phyloP scores from a whole-genome alignment of 768 basidiomycete species.

The Psilocybe subaeruginosa region DNA sequence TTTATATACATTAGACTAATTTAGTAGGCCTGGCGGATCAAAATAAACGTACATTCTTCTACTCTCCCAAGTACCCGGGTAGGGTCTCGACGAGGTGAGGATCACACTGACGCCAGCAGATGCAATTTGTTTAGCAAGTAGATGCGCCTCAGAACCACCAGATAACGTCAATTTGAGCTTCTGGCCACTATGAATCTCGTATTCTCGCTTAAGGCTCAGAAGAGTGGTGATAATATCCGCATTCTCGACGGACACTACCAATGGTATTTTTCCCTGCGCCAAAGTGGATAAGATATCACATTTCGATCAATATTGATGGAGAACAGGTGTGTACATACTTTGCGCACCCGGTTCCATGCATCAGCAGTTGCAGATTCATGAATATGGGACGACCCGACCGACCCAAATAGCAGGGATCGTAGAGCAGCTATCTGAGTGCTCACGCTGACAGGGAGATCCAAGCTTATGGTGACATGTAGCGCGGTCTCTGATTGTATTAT shows the following conservation, averaged over 20 bases:
- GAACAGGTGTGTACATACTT: slow-evolving; percentile 27
- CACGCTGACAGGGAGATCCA: slow-evolving; percentile 45
- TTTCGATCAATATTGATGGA: background rate
- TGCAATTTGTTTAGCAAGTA: slow-evolving; percentile 66
- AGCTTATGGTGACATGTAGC: slow-evolving; percentile 57
- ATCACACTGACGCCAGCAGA: slow-evolving; percentile 72
- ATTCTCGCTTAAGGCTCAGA: slow-evolving; percentile 59
- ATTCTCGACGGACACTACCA: slow-evolving; percentile 69
- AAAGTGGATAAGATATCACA: slow-evolving; percentile 15
- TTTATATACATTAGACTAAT: slow-evolving; percentile 16
- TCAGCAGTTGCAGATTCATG: slow-evolving; percentile 22
- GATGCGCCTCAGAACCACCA: slow-evolving; percentile 63
- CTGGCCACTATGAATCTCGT: slow-evolving; percentile 38
- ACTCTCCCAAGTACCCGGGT: slow-evolving; percentile 66
- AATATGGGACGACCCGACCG: background rate
- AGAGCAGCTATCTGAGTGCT: slow-evolving; percentile 67
- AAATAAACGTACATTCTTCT: slow-evolving; percentile 55
- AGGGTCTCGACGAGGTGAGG: slow-evolving; percentile 62
- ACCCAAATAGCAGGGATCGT: slow-evolving; percentile 43
- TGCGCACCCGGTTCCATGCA: slow-evolving; percentile 37
- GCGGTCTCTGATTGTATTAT: slow-evolving; percentile 69
- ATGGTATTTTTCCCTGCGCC: slow-evolving; percentile 54
- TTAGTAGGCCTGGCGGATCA: too few relatives aligned
- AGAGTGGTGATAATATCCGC: slow-evolving; percentile 80
- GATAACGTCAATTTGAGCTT: slow-evolving; percentile 50